Base-by-base conservation (phyloP, 345 rosid genomes). In the Raphanus raphanistrum region DNA sequence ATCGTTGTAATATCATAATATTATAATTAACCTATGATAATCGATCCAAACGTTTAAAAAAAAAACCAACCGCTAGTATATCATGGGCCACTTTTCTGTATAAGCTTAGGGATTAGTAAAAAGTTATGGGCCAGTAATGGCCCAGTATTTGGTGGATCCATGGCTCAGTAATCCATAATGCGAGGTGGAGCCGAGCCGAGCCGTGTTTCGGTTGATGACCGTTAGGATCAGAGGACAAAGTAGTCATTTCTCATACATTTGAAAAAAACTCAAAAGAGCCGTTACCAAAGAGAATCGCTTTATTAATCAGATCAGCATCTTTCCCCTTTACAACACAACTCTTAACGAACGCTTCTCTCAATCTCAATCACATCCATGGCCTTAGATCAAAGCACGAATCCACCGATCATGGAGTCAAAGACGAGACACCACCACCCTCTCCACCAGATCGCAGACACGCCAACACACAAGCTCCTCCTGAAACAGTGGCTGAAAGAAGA, bases 401-500 rank as follows among this genome's bases (percentile, higher is more conserved):
- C 84, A 54, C 62, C 87, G 33, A 84, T 89, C 21, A 87, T 89
- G 92, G 85, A 82, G 66, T 28, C 89, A 17, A 88, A 85, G 73
- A 75, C 75, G 0, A 83, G 69, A 0, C 97, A 92, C 21, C 21
- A 21, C 21, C 21, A 21, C 87, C 98, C 97, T 50, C 92, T 95
- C 13, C 94, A 91, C 86, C 94, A 92, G 57, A 95, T 95, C 4
- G 97, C 96, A 0, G 92, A 88, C 74, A 90, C 97, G 2, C 94
- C 94, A 17, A 90, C 94, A 21, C 97, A 95, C 88, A 95, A 89
- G 86, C 93, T 94, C 62, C 96, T 95, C 60, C 78, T 95, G 55
- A 92, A 92, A 83, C 98, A 95, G 74, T 92, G 98, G 99, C 85
- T 92, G 61, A 92, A 92, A 77, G 99, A 95, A 71, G 93, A 94